Conservation (phyloP, 495 filamentous ascomycete species). For the Penicillium longicatenatum region DNA sequence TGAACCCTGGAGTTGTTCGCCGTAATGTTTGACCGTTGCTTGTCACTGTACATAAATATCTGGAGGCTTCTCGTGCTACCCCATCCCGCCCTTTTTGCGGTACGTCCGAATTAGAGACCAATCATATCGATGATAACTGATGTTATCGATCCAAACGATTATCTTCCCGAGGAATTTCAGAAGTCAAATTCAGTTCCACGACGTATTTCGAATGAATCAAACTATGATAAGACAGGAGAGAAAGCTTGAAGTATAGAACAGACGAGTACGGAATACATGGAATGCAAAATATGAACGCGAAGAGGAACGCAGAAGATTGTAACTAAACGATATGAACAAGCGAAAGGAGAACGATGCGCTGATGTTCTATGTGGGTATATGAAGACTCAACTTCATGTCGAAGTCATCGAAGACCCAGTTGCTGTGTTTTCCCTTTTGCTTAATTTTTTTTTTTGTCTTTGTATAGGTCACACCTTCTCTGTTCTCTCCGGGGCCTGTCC, state of each 20-base stretch:
- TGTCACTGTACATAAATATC: conserved; percentile 8
- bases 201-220: neutral
- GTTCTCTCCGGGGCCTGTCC: conserved; percentile 22
- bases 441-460: neutral
- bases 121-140: neutral
- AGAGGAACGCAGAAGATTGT: neutral
- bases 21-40: conserved; percentile 4
- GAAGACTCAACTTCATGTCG: neutral
- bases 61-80: neutral
- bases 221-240: neutral
- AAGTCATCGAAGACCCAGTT: neutral
- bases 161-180: neutral
- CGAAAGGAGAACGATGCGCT: neutral
- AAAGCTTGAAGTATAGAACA: neutral
- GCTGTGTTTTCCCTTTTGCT: neutral
- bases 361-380: conserved; percentile 1
- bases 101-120: neutral
- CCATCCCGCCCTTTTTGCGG: neutral
- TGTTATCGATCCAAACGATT: neutral
- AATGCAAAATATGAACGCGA: neutral
- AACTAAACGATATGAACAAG: conserved; percentile 13
- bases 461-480: neutral
- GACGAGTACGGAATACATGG: neutral
- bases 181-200: neutral
- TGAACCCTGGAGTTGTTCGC: conserved; percentile 1